Conservation (phyloP, 106 monocot genomes). For the Vanilla planifolia region DNA sequence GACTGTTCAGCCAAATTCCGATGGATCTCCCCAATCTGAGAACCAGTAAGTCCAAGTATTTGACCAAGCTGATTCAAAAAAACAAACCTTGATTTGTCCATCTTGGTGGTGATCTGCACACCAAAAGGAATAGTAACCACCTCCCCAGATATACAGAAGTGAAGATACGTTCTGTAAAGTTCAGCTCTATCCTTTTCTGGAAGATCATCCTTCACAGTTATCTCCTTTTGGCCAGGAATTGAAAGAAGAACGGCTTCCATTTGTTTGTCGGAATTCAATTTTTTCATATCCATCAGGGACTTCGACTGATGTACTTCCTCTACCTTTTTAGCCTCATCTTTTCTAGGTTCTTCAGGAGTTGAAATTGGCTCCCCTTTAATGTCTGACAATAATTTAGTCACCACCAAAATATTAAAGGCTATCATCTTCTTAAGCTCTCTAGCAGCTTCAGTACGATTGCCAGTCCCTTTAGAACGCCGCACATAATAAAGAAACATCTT, state of each 20-base stretch:
- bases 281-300: conserved; percentile 67
- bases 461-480: conserved; percentile 56
- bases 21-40: conserved; percentile 75
- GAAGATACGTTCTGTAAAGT: conserved; percentile 78
- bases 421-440: conserved; percentile 96
- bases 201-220: conserved; percentile 89
- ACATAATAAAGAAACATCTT: conserved; percentile 77
- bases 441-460: conserved; percentile 72
- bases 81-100: conserved; percentile 62
- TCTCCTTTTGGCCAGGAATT: conserved; percentile 78
- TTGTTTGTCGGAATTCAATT: conserved; percentile 62
- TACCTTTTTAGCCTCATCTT: conserved; percentile 37
- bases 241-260: conserved; percentile 54
- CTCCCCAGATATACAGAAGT: conserved; percentile 86
- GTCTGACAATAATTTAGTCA: conserved; percentile 76
- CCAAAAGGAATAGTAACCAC: conserved; percentile 85
- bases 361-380: conserved; percentile 77
- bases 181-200: conserved; percentile 76
- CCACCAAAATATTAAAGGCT: conserved; percentile 74
- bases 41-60: conserved; percentile 73
- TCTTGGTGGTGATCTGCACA: conserved; percentile 72
- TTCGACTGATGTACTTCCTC: conserved; percentile 85
- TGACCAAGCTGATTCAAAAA: conserved; percentile 79
- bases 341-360: conserved; percentile 19
- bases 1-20: conserved; percentile 85